Base-by-base conservation (phyloP, 441 rosid species). In the Jatropha multifida region DNA sequence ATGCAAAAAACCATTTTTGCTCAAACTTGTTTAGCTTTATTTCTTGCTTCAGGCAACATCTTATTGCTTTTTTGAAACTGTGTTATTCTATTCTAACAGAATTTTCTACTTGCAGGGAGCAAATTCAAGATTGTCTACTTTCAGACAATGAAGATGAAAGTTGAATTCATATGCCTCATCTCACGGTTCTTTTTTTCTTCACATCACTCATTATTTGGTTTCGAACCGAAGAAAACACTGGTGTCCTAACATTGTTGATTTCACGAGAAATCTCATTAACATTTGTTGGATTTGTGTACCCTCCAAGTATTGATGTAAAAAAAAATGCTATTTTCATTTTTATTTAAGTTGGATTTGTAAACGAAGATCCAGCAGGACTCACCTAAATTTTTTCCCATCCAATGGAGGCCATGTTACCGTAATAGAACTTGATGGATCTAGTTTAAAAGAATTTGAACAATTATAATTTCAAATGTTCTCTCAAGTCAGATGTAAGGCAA, bases 71-170 rank as follows among this genome's bases (percentile, higher is more conserved):
- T 26, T 42, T 17, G 26, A 71, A 49, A 3, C n/a, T n/a, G 1
- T 5, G 11, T 38, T 63, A 4, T 26, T 17, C 0, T 5, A 20
- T 44, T 54, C 27, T 14, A 23, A 48, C n/a, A 4, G 5, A 49
- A n/a, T 60, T 41, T 71, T 69, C 13, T 72, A 5, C 41, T 73
- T 73, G 14, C 83, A 95, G 98, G 94, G 90, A 88, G 85, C 93
- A 87, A 83, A 88, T 90, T 72, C 82, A 89, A 80, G 99, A 93
- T 61, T 92, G 84, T 84, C 80, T 90, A 84, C 90, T 95, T 69
- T 86, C 85, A 46, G 97, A 93, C 59, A 66, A 80, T 52, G 97
- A 93, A 48, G 87, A 84, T 60, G 89, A 80, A 69, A 76, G 74
- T 73, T 92, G 83, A 88, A 69, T 70, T 72, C 54, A 41, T 41